Conservation (phyloP, 2,329 filamentous ascomycete genomes). For the Sporothrix euskadiensis region DNA sequence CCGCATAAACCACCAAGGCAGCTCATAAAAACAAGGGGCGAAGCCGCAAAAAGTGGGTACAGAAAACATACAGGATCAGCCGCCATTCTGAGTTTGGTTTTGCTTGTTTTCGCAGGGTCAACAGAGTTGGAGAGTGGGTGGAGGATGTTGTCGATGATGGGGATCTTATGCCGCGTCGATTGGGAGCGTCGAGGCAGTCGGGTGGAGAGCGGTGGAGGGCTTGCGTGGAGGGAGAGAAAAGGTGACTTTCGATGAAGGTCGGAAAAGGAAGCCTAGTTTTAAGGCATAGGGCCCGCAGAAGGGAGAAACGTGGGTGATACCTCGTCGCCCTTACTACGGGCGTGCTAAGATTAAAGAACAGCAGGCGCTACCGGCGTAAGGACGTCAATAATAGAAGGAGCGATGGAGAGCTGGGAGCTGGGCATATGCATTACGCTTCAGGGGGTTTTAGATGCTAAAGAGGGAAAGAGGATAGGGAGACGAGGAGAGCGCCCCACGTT, state of each 20-base stretch:
- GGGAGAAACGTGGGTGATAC: constrained; percentile 25
- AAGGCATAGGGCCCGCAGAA: constrained; percentile 18
- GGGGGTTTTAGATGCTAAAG: neutral
- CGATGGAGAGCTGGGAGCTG: neutral
- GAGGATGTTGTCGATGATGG: neutral
- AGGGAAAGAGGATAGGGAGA: neutral
- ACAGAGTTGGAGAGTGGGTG: neutral
- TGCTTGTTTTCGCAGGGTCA: neutral
- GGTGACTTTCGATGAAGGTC: neutral
- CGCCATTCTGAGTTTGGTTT: constrained; percentile 22
- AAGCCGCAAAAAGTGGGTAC: constrained; percentile 25
- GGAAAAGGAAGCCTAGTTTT: constrained; percentile 25
- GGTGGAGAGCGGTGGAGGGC: constrained; percentile 3
- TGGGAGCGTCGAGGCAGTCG: neutral
- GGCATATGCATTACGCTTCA: neutral
- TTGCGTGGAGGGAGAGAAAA: neutral
- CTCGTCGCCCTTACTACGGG: constrained; percentile 20
- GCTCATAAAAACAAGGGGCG: constrained; percentile 17
- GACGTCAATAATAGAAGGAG: neutral
- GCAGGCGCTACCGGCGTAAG: neutral
- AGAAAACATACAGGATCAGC: constrained; percentile 29
- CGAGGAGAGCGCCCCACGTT: neutral
- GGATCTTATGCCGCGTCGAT: constrained; percentile 13
- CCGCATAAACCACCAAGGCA: neutral
- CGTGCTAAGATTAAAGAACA: neutral